Evolutionary conservation across 2,329 filamentous ascomycete species (phyloP).

Genomic region (Hymenoscyphus infarciens): DNA sequence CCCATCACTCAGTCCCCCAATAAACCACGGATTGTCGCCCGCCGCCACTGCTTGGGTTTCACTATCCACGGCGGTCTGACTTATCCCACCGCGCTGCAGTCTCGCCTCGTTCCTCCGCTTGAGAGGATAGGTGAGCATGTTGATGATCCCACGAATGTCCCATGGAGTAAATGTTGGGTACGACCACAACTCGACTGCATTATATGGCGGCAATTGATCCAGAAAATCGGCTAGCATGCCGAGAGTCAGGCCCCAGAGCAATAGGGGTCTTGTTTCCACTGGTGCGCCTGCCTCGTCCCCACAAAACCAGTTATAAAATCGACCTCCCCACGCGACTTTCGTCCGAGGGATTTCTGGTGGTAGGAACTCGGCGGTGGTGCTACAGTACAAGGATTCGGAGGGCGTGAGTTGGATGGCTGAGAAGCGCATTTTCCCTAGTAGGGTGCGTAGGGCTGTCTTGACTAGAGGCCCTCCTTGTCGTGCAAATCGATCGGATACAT

Average conservation of each 20-base stretch:
- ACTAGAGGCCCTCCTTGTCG: conserved; percentile 52
- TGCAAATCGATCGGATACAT: conserved; percentile 59
- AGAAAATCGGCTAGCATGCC: conserved; percentile 66
- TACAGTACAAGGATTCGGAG: conserved; percentile 57
- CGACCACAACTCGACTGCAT: conserved; percentile 59
- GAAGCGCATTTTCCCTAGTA: conserved; percentile 65
- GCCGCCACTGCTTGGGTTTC: conserved; percentile 28
- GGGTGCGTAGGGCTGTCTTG: conserved; percentile 50
- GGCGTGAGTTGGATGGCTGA: conserved; percentile 61
- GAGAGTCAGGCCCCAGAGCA: conserved; percentile 67
- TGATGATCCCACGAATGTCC: conserved; percentile 58
- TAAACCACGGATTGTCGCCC: conserved; percentile 25
- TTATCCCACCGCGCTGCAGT: conserved; percentile 31
- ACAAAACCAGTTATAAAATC: conserved; percentile 31
- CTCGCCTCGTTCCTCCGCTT: conserved; percentile 45
- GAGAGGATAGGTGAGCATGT: conserved; percentile 55
- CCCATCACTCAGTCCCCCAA: conserved; percentile 22
- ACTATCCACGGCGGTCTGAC: conserved; percentile 31
- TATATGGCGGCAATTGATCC: conserved; percentile 60
- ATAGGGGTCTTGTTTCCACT: conserved; percentile 42
- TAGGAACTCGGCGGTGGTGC: conserved; percentile 48
- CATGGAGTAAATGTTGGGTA: conserved; percentile 65
- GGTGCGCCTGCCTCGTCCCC: conserved; percentile 34
- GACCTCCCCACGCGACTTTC: conserved; percentile 10
- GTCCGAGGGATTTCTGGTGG: conserved; percentile 9